These are phyloP conservation scores for Suillus placidus DNA, from an alignment of 768 basidiomycete species.

Conservation along the genomic window DNA sequence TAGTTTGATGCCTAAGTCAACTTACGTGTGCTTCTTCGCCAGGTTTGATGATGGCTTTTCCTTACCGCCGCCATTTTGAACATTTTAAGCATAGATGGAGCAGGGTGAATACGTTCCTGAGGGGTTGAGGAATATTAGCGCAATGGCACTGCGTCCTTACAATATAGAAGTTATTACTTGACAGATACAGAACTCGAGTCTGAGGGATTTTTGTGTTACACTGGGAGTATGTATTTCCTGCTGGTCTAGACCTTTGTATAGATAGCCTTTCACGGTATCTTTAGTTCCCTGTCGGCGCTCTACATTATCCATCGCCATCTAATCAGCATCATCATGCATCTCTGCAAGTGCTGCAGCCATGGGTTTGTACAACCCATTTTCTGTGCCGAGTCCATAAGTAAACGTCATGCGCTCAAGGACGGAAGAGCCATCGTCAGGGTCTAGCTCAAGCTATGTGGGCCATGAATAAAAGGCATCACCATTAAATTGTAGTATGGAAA, in stretches of 20 bases:
- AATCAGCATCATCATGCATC: background rate
- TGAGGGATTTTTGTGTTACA: background rate
- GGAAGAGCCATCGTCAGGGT: conserved; percentile 40
- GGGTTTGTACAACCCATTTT: conserved; percentile 66
- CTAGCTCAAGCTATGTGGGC: background rate
- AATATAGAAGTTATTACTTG: background rate
- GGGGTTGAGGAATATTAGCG: background rate
- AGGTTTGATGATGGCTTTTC: background rate
- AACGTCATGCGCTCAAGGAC: conserved; percentile 74
- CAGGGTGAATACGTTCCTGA: background rate
- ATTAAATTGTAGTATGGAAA: no score
- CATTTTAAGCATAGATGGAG: background rate
- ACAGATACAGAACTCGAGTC: background rate
- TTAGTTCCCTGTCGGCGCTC: background rate
- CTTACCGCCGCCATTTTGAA: background rate
- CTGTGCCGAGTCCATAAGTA: conserved; percentile 82
- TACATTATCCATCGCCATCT: background rate
- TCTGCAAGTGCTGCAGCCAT: conserved; percentile 44
- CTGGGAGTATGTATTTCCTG: background rate
- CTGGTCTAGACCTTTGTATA: background rate
- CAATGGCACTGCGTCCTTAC: background rate
- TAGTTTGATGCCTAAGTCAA: background rate
- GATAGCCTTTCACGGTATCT: background rate
- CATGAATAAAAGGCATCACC: background rate
- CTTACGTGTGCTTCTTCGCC: background rate